A percentile compares a stretch with the other conserved stretches of the same genome.
phyloP scores from a whole-genome alignment of 2,329 filamentous ascomycete species.

The Furcasterigmium furcatum region DNA sequence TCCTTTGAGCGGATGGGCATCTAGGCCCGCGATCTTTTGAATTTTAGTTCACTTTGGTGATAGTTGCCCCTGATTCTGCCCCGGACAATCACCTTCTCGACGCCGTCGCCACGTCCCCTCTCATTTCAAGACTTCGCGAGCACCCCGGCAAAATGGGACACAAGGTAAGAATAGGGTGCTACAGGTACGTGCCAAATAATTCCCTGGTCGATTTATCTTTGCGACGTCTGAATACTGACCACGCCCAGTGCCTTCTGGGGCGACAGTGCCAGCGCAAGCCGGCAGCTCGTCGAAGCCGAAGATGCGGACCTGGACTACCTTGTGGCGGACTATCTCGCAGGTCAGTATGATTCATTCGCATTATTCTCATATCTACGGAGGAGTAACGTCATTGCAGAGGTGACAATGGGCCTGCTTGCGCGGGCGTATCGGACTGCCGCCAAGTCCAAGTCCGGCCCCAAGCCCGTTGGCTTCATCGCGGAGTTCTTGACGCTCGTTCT shows the following conservation, averaged over 20 bases:
- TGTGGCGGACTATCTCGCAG: slow-evolving; percentile 5
- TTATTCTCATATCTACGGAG: too few species aligned
- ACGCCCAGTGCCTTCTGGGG: slow-evolving; percentile 4
- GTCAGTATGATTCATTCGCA: too few species aligned
- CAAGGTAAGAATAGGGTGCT: slow-evolving; percentile 5
- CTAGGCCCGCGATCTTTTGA: too few species aligned
- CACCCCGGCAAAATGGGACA: neutral
- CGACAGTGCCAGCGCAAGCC: slow-evolving; percentile 3
- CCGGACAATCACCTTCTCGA: too few species aligned
- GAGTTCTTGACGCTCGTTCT: slow-evolving; percentile 4
- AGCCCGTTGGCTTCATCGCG: slow-evolving; percentile 3
- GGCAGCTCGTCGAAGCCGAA: slow-evolving; percentile 4
- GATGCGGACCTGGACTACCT: slow-evolving; percentile 5
- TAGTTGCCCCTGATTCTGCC: too few species aligned
- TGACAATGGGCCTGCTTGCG: slow-evolving; percentile 5
- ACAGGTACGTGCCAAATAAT: neutral
- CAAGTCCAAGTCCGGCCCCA: neutral
- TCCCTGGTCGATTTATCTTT: too few species aligned
- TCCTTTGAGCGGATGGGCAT: too few species aligned
- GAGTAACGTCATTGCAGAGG: neutral
- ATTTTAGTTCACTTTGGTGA: too few species aligned
- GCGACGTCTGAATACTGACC: too few species aligned
- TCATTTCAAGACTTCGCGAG: too few species aligned
- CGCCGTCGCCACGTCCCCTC: too few species aligned
- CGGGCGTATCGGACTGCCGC: neutral